Base-by-base conservation (phyloP, 1,284 basidiomycete species). In the Leccinum pallidistipes region DNA sequence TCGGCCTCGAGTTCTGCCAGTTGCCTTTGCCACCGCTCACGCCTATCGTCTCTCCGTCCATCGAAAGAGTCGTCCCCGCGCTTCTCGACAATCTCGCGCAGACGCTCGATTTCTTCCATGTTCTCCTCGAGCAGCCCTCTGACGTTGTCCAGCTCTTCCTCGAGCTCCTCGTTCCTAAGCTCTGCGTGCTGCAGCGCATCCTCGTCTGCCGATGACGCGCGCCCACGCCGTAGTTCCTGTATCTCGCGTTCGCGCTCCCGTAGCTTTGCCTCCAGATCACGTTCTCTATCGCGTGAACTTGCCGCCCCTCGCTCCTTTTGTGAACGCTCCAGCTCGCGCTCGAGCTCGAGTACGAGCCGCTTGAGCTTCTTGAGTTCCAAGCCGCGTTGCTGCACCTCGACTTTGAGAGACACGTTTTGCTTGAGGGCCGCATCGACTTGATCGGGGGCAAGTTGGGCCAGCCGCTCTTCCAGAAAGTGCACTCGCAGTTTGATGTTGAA, bases 401-500 rank as follows among this genome's bases (percentile, higher is more conserved):
- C 90, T 74, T 97, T 97, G 74, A 97, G 87, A 67, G 90, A 91
- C 69, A 96, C 94, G 70, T 97, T 97, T 76, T 97, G 95, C 70
- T 95, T 94, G 55, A 96, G 84, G 2, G 92, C 93, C 6, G 89
- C 88, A 71, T 97, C 91, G 74, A 96, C 90, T 69, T 96, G 92
- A 73, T 97, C 95, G 0, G 95, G 94, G 0, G 94, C 92, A 62
- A 95, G 86, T 69, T 91, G 87, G 1, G 88, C 88, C 14, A 97
- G 84, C 32, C 93, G 90, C 70, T 97, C 94, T 73, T 97, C 93
- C 55, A 96, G 84, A 73, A 97, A 96, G 74, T 95, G 94, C 5
- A 97, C 92, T 66, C 94, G 92, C 58, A 97, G 84, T 74, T 97
- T 96, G 72, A 97, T 88, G 69, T 91, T 92, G 77, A 97, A 97